A percentile compares a stretch with the other conserved stretches of the same genome.
Evolutionary conservation across 768 basidiomycete species (phyloP).

Genomic region (Serpula lacrymans): DNA sequence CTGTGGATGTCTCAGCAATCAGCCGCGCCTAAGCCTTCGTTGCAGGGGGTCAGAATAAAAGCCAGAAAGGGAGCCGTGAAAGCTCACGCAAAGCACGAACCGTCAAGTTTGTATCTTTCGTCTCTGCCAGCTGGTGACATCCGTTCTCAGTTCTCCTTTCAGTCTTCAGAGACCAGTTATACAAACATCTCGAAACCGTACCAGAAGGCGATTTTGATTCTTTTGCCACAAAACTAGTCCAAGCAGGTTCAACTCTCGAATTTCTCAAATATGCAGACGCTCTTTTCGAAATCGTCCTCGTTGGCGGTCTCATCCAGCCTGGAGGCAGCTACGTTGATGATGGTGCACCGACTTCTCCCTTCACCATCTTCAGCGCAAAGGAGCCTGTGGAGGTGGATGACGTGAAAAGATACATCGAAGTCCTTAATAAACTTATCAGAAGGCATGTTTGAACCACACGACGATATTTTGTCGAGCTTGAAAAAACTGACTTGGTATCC

Average conservation of each 20-base stretch:
- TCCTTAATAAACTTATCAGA: slow-evolving; percentile 93
- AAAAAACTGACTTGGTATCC: slow-evolving; percentile 5
- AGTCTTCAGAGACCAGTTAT: slow-evolving; percentile 94
- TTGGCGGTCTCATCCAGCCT: slow-evolving; percentile 94
- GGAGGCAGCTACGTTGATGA: slow-evolving; percentile 92
- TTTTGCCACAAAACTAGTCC: slow-evolving; percentile 78
- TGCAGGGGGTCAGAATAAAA: slow-evolving; percentile 91
- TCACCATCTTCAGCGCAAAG: slow-evolving; percentile 81
- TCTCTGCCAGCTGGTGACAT: background rate
- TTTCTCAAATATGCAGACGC: slow-evolving; percentile 96
- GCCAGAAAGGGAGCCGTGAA: slow-evolving; percentile 91
- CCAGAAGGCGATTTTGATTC: slow-evolving; percentile 78
- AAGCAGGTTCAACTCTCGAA: slow-evolving; percentile 91
- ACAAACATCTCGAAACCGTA: slow-evolving; percentile 85
- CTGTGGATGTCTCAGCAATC: slow-evolving; percentile 93
- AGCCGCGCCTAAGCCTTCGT: slow-evolving; percentile 80
- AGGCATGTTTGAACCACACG: slow-evolving; percentile 46
- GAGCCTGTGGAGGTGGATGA: slow-evolving; percentile 78
- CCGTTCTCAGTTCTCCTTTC: slow-evolving; percentile 12
- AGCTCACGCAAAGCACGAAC: slow-evolving; percentile 93
- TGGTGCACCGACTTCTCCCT: slow-evolving; percentile 79
- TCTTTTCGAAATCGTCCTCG: slow-evolving; percentile 93
- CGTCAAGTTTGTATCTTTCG: slow-evolving; percentile 47
- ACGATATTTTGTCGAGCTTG: slow-evolving; percentile 5
- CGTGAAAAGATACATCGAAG: slow-evolving; percentile 91